Percentiles rank a stretch among this genome's conserved stretches.
phyloP scores from a whole-genome alignment of 768 basidiomycete species.

The Obba rivulosa region DNA sequence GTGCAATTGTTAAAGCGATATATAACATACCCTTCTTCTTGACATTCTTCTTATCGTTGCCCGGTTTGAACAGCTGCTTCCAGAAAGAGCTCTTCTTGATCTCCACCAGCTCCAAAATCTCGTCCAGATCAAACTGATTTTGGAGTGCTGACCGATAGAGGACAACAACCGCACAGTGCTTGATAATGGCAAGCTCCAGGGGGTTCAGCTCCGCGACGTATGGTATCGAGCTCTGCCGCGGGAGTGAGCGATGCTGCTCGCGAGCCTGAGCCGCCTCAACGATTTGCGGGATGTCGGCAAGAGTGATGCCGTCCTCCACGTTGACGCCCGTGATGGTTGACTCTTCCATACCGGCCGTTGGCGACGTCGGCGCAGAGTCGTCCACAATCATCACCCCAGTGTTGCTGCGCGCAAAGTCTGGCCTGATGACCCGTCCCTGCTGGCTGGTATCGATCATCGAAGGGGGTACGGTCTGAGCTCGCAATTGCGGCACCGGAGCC shows the following conservation, averaged over 20 bases:
- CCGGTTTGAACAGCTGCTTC: slow-evolving; percentile 88
- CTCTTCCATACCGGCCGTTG: slow-evolving; percentile 46
- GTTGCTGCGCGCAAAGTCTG: slow-evolving; percentile 70
- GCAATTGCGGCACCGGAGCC: slow-evolving; percentile 23
- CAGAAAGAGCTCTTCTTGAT: slow-evolving; percentile 92
- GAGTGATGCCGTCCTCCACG: slow-evolving; percentile 88
- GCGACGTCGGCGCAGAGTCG: slow-evolving; percentile 70
- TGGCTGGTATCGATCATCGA: slow-evolving; percentile 23
- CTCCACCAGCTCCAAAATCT: slow-evolving; percentile 90
- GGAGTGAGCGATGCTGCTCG: slow-evolving; percentile 80
- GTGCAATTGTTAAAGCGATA: background rate
- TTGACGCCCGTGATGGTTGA: slow-evolving; percentile 52
- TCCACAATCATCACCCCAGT: slow-evolving; percentile 88
- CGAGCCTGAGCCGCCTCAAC: slow-evolving; percentile 90
- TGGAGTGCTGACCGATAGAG: slow-evolving; percentile 73
- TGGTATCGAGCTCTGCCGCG: slow-evolving; percentile 71
- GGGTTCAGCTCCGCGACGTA: slow-evolving; percentile 80
- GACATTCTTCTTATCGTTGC: slow-evolving; percentile 82
- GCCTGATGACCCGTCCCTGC: slow-evolving; percentile 52
- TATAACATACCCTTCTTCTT: slow-evolving; percentile 70
- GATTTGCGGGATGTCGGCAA: slow-evolving; percentile 91
- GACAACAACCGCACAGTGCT: slow-evolving; percentile 82
- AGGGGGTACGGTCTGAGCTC: slow-evolving; percentile 30
- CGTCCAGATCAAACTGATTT: slow-evolving; percentile 86
- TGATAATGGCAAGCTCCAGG: slow-evolving; percentile 85